Percentiles rank a stretch among this genome's conserved stretches.
Evolutionary conservation across 2,329 filamentous ascomycete species (phyloP).

Genomic region (Colletotrichum plurivorum): DNA sequence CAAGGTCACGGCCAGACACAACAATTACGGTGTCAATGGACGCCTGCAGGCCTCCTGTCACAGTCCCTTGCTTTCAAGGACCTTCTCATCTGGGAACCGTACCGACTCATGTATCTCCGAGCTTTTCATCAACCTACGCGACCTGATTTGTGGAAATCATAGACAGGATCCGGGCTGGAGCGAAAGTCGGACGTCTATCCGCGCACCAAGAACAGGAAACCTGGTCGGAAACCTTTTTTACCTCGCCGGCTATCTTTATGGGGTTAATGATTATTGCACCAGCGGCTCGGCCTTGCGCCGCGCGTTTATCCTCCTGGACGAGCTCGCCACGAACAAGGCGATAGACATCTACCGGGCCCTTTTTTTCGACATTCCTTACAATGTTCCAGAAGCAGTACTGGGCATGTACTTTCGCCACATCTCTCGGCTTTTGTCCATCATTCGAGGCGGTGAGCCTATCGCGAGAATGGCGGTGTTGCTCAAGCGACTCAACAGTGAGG

Average conservation of each 20-base stretch:
- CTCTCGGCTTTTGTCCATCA: neutral
- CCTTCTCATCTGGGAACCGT: neutral
- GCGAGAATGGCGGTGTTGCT: neutral
- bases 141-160: neutral
- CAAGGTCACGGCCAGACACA: neutral
- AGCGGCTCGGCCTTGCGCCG: neutral
- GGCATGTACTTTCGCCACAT: neutral
- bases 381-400: too few relatives aligned
- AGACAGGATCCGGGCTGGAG: neutral
- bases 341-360: neutral
- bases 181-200: accelerated
- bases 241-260: neutral
- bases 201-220: neutral
- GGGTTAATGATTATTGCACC: neutral
- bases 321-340: neutral
- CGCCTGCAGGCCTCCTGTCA: too few relatives aligned
- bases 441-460: neutral
- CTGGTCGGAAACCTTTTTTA: neutral
- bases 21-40: neutral
- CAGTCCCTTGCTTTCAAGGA: neutral
- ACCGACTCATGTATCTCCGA: neutral
- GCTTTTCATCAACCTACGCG: neutral
- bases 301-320: neutral
- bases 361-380: neutral
- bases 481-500: neutral